phyloP scores from a whole-genome alignment of 305 asterid species.

The Salvia sclarea region DNA sequence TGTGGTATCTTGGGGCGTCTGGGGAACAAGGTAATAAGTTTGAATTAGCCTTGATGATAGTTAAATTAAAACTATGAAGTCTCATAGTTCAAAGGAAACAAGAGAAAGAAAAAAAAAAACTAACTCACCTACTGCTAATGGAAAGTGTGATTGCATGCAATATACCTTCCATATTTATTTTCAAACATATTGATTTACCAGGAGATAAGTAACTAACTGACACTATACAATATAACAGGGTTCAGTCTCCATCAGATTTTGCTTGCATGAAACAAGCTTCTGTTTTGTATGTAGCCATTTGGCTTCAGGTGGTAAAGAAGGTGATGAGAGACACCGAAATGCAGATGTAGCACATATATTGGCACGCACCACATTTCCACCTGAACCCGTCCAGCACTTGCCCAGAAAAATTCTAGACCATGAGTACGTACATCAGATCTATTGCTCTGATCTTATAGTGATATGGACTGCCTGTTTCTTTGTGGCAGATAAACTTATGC shows the following conservation, averaged over 20 bases:
- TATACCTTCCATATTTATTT: neutral
- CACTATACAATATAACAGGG: constrained; percentile 48
- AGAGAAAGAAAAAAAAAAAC: neutral
- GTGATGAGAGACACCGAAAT: constrained; percentile 59
- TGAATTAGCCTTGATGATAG: neutral
- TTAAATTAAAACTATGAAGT: neutral
- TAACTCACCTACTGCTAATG: neutral
- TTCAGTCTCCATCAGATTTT: constrained; percentile 64
- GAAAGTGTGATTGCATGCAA: neutral
- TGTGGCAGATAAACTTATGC: neutral
- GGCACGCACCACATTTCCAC: constrained; percentile 49
- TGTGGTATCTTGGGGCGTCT: constrained; percentile 68
- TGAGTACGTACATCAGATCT: constrained; percentile 43
- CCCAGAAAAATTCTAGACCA: constrained; percentile 64
- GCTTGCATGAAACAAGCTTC: constrained; percentile 56
- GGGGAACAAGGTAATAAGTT: constrained; percentile 58
- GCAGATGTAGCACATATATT: constrained; percentile 50
- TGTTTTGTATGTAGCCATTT: constrained; percentile 71
- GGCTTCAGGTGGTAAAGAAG: constrained; percentile 71
- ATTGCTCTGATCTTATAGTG: neutral
- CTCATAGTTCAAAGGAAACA: neutral
- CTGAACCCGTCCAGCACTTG: constrained; percentile 39
- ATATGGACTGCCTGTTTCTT: constrained; percentile 12
- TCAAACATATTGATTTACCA: neutral
- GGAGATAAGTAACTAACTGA: constrained; percentile 23